Conservation (phyloP, 257 asterid species). For the Solanum bulbocastanum region DNA sequence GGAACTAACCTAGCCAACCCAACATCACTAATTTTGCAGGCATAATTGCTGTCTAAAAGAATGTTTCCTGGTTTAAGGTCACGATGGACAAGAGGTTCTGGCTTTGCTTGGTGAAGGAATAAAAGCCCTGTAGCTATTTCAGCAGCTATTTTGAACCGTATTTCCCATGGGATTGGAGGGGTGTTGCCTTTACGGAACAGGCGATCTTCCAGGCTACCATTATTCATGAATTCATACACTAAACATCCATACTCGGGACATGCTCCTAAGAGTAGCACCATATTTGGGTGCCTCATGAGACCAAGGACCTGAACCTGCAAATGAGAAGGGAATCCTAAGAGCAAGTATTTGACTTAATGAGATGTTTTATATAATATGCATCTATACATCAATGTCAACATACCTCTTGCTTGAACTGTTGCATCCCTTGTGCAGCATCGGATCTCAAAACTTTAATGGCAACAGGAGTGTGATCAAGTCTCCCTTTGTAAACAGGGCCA, state of each 20-base stretch:
- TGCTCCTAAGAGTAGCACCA: slow-evolving; percentile 12
- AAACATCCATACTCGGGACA: slow-evolving; percentile 5
- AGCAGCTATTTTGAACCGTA: slow-evolving; percentile 6
- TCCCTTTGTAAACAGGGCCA: slow-evolving; percentile 7
- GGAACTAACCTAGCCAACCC: slow-evolving; percentile 15
- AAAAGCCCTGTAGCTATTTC: slow-evolving; percentile 5
- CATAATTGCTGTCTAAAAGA: slow-evolving; percentile 8
- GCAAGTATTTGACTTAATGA: background rate
- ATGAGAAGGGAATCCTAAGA: background rate
- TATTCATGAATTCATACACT: slow-evolving; percentile 1
- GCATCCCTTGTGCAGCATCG: slow-evolving; percentile 10
- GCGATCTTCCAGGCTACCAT: slow-evolving; percentile 1
- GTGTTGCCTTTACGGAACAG: slow-evolving; percentile 7
- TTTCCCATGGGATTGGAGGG: slow-evolving; percentile 7
- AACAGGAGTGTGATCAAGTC: slow-evolving; percentile 2
- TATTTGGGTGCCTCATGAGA: slow-evolving; percentile 13
- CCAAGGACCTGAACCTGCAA: slow-evolving; percentile 13
- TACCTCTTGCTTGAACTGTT: slow-evolving; percentile 17
- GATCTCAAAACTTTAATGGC: slow-evolving; percentile 11
- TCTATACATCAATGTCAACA: background rate
- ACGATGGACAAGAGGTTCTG: slow-evolving; percentile 13
- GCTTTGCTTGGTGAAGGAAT: slow-evolving; percentile 15
- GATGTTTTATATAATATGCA: background rate
- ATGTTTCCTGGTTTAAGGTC: slow-evolving; percentile 13
- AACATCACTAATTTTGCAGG: slow-evolving; percentile 6